phyloP scores from a whole-genome alignment of 2,329 filamentous ascomycete species.

The Aspergillus udagawae region DNA sequence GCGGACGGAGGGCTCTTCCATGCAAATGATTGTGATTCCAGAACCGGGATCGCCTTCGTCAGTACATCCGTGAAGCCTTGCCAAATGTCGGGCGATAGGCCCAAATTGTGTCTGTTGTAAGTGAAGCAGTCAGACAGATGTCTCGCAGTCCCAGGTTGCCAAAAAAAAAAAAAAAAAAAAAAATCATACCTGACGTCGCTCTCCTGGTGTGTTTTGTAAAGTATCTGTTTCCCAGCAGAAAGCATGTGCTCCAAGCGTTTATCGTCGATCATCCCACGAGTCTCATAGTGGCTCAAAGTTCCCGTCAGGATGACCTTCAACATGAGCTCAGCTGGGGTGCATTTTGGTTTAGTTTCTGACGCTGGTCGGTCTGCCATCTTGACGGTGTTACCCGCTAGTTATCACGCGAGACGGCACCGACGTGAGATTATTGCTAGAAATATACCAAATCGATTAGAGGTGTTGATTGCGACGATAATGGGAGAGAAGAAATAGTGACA shows the following conservation, averaged over 20 bases:
- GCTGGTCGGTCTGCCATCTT: slow-evolving; percentile 32
- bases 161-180: not conserved
- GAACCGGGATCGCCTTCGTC: slow-evolving; percentile 56
- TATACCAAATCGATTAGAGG: not conserved
- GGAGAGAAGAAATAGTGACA: slow-evolving; percentile 13
- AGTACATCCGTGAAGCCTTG: slow-evolving; percentile 55
- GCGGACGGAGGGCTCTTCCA: slow-evolving; percentile 54
- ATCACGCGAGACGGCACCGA: not conserved
- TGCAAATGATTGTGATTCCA: slow-evolving; percentile 60
- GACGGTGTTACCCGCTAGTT: slow-evolving; percentile 2
- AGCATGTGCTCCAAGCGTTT: slow-evolving; percentile 55
- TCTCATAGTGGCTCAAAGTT: slow-evolving; percentile 57
- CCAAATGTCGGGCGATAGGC: slow-evolving; percentile 56
- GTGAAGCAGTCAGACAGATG: slow-evolving; percentile 4
- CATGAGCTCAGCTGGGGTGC: slow-evolving; percentile 45
- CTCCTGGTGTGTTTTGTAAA: slow-evolving; percentile 55
- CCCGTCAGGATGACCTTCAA: slow-evolving; percentile 46
- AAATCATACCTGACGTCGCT: slow-evolving; percentile 48
- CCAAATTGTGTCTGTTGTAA: slow-evolving; percentile 50
- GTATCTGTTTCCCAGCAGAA: slow-evolving; percentile 56
- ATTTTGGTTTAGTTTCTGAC: slow-evolving; percentile 32
- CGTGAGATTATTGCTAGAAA: not conserved
- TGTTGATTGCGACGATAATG: slow-evolving; percentile 1
- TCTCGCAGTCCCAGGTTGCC: not conserved
- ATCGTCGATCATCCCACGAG: slow-evolving; percentile 56